Conservation (phyloP, 1,284 basidiomycete species). For the Ceraceosorus guamensis region DNA sequence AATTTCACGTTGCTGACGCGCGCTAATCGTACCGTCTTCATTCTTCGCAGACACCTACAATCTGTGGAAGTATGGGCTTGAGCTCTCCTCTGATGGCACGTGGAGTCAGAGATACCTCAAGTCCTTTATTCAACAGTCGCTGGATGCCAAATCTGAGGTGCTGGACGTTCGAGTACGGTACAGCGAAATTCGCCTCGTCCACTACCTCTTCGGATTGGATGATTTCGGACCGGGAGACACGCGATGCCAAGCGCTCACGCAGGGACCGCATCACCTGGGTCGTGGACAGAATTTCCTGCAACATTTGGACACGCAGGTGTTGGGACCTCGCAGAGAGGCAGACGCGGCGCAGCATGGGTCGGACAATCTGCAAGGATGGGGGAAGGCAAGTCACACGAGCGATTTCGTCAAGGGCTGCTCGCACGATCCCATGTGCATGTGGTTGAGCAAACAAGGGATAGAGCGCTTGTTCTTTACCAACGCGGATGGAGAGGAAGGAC, state of each 20-base stretch:
- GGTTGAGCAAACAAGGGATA: not conserved
- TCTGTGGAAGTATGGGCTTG: not conserved
- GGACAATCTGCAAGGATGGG: too few species aligned
- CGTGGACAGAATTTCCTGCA: too few species aligned
- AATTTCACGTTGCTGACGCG: not conserved
- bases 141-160: slow-evolving; percentile 21
- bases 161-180: slow-evolving; percentile 22
- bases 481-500: too few species aligned
- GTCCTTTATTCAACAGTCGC: slow-evolving; percentile 21
- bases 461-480: not conserved
- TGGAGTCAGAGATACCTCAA: slow-evolving; percentile 23
- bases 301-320: too few species aligned
- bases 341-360: too few species aligned
- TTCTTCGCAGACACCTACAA: not conserved
- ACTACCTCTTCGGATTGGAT: slow-evolving; percentile 23
- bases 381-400: too few species aligned
- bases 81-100: slow-evolving; percentile 13
- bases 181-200: slow-evolving; percentile 14
- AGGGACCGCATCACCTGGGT: too few species aligned
- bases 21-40: not conserved
- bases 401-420: not conserved
- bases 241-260: slow-evolving; percentile 19
- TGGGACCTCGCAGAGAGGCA: too few species aligned
- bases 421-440: not conserved
- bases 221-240: slow-evolving; percentile 24